Evolutionary conservation across 768 basidiomycete species (phyloP), one percentile per base, ranked within the genome.

Genomic region (Melanogaster broomeanus): DNA sequence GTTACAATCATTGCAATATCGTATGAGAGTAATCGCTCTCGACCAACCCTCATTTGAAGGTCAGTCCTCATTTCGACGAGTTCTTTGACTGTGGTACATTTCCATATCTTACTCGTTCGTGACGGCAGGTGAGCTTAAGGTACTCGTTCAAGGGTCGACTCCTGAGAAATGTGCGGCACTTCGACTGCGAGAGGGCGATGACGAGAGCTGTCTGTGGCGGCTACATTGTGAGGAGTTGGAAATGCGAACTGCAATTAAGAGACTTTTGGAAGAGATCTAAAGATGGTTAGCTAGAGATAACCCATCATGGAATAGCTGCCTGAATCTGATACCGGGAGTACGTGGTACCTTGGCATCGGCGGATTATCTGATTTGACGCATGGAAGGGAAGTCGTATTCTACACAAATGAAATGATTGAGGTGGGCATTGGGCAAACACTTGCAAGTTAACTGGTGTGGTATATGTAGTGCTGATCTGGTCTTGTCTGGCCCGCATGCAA

Each of bases 201-300:
- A 88, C 35, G 83, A 84, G 28, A 79, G 85, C 25, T 88, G 86
- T 61, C 63, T 90, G 41, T 90, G 88, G 87, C 78, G 83, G 43
- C 47, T 89, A 52, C 82, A 85, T 25, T 80, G 82, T 60, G 72
- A 68, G 11, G 77, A 84, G 45, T 61, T 57, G 15, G 67, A 59
- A 15, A 55, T 87, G 54, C 65, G 78, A 49, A 68, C 56, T 22
- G 57, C 69, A 19, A 73, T 87, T 48, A 81, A 79, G 67, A 65
- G 64, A 34, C 43, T 74, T 51, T 64, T 85, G 49, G 59, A 71
- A 16, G 58, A 57, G 2, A 41, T 64, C 22, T 42, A 27, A 24
- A 41, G 18, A 41, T 22, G 19, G 24, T 24, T 24, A 24, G 40
- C 9, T 4, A 41, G 6, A 22, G 12, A 24, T 41, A 41, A 28